Evolutionary conservation across 2,329 filamentous ascomycete genomes (phyloP), one percentile per base, ranked within the genome.

Genomic region (Podosphaera leucotricha): DNA sequence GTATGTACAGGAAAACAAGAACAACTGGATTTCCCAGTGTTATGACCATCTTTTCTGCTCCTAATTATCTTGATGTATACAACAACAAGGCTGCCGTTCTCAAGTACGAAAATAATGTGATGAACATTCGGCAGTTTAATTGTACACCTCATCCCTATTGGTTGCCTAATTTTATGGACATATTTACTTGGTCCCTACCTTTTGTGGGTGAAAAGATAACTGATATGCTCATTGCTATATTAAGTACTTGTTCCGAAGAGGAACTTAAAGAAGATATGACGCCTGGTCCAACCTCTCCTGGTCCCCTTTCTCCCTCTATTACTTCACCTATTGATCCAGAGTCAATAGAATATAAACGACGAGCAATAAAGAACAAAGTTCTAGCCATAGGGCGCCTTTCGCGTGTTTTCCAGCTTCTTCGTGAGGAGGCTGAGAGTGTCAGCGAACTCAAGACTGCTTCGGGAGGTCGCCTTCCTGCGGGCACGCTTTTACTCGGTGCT

Each of bases 101-200:
- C 56, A 98, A 98, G 66, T 98, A 98, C 61, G 90, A 98, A 66
- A 98, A 98, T 64, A 98, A 98, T 58, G 90, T 98, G 48, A 98
- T 98, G 90, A 98, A 98, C 68, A 98, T 98, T 59, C 76, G 90
- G 47, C 90, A 98, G 63, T 98, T 98, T 68, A 98, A 98, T 70
- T 98, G 87, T 72, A 95, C 90, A 19, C 90, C 90, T 28, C 90
- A 98, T 61, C 90, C 90, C 6, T 98, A 98, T 68, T 98, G 90
- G 90, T 73, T 98, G 41, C 90, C 90, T 45, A 98, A 98, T 67
- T 98, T 98, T 60, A 98, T 98, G 90, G 90, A 98, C 58, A 90
- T 98, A 50, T 98, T 98, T 60, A 98, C 90, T n/a, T 98, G 90
- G 90, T 98, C 90, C 28, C 69, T 98, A 48, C 90, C 90, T 0